Conservation (phyloP, 768 basidiomycete genomes). For the Tricholoma saponaceum region DNA sequence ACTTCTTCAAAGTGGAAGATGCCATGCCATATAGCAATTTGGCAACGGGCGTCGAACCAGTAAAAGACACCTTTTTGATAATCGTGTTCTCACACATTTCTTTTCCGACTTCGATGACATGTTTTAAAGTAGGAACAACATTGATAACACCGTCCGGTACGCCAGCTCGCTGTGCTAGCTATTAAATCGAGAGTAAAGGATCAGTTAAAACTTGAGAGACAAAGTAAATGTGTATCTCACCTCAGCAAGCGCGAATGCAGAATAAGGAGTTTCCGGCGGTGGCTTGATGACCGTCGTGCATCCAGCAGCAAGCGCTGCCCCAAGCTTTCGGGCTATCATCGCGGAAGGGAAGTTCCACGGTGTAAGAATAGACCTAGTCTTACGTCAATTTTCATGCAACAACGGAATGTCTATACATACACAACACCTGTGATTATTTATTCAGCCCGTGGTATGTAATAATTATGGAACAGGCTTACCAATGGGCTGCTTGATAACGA, state of each 20-base stretch:
- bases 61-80: conserved; percentile 90
- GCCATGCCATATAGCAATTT: conserved; percentile 72
- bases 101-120: conserved; percentile 83
- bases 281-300: conserved; percentile 96
- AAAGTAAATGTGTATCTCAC: conserved; percentile 30
- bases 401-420: conserved; percentile 21
- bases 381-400: background rate
- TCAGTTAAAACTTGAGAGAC: background rate
- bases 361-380: conserved; percentile 65
- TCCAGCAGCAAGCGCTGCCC: conserved; percentile 90
- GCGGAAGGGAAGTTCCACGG: conserved; percentile 96
- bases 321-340: conserved; percentile 91
- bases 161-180: conserved; percentile 88
- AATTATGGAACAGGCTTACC: conserved; percentile 37
- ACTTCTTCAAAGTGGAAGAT: conserved; percentile 82
- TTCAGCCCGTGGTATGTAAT: background rate
- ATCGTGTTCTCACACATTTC: conserved; percentile 89
- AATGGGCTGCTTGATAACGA: conserved; percentile 91
- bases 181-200: background rate
- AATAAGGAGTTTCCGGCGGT: conserved; percentile 92
- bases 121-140: conserved; percentile 82
- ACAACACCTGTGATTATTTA: conserved; percentile 31
- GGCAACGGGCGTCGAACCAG: conserved; percentile 81
- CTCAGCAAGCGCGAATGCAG: conserved; percentile 87
- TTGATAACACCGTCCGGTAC: conserved; percentile 95